A percentile compares a stretch with the other conserved stretches of the same genome.
phyloP scores from a whole-genome alignment of 306 rosid genomes.

The Delonix regia region DNA sequence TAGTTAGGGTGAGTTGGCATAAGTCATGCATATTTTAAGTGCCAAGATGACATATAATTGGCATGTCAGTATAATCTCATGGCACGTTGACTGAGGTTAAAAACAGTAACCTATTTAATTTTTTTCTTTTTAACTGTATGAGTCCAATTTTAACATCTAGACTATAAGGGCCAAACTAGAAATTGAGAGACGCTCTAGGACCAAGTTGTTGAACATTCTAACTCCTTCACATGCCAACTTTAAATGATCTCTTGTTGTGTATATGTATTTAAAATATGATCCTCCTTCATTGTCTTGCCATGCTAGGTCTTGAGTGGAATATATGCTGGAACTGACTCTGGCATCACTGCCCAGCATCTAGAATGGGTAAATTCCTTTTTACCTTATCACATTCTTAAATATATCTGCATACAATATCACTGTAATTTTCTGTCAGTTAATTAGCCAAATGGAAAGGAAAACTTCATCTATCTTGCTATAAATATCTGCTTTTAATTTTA shows the following conservation, averaged over 20 bases:
- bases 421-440: constrained; percentile 1
- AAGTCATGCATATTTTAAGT: background rate
- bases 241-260: constrained; percentile 17
- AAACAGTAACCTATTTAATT: background rate
- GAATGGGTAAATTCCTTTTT: constrained; percentile 70
- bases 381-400: constrained; percentile 4
- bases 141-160: background rate
- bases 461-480: background rate
- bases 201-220: background rate
- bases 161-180: background rate
- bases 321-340: constrained; percentile 81
- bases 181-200: background rate
- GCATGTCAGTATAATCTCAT: too few relatives aligned
- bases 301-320: constrained; percentile 87
- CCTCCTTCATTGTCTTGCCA: constrained; percentile 4
- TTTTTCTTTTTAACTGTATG: background rate
- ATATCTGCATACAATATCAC: constrained; percentile 5
- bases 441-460: constrained; percentile 5
- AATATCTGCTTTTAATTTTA: constrained; percentile 11
- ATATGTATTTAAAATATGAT: constrained; percentile 8
- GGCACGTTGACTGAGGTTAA: background rate
- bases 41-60: background rate
- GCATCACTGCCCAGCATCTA: constrained; percentile 92
- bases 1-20: background rate
- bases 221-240: constrained; percentile 4